Evolutionary conservation across 352 stramenopile genomes (phyloP), one percentile per base, ranked within the genome.

Genomic region (Phytophthora macrochlamydospora): DNA sequence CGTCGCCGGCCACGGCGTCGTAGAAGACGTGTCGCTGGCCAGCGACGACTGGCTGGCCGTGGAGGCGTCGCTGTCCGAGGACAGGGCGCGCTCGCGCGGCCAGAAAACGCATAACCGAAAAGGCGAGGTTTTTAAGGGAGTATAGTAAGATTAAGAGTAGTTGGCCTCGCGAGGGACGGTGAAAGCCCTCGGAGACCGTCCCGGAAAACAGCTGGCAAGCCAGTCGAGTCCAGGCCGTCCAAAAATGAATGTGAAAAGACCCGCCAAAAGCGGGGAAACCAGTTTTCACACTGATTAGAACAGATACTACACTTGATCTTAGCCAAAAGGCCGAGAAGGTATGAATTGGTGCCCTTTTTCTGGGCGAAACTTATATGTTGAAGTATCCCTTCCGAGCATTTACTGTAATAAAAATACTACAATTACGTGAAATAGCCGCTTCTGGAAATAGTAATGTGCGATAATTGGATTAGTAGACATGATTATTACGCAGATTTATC

Each of bases 201-300:
- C 14, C 45, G 11, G 29, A 2, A n/a, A 7, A 24, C 18, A 28
- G 14, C 50, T 43, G 52, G 62, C 62, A 65, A 69, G 62, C 55
- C 31, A 46, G 52, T n/a, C 52, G 30, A 30, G 2, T 5, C 11
- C 28, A 43, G 33, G 53, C 38, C 13, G 40, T 79, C 40, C 73
- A 88, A 85, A 92, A 94, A 94, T 93, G 75, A 88, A 90, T 89
- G 83, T 92, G 81, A 92, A 94, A 92, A 81, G 73, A 71, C 67
- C 51, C 50, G 64, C 55, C 71, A 75, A 76, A 85, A 70, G 57
- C 59, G 66, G 59, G 65, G 71, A 90, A 92, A 91, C 89, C 84
- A 93, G 85, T 93, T 93, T 92, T 93, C 87, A 93, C 84, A 92
- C 83, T 95, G 87, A 93, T 93, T 92, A 95, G 87, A 50, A 58